Conservation (phyloP, 1,284 basidiomycete genomes). For the Ustanciosporium gigantosporum region DNA sequence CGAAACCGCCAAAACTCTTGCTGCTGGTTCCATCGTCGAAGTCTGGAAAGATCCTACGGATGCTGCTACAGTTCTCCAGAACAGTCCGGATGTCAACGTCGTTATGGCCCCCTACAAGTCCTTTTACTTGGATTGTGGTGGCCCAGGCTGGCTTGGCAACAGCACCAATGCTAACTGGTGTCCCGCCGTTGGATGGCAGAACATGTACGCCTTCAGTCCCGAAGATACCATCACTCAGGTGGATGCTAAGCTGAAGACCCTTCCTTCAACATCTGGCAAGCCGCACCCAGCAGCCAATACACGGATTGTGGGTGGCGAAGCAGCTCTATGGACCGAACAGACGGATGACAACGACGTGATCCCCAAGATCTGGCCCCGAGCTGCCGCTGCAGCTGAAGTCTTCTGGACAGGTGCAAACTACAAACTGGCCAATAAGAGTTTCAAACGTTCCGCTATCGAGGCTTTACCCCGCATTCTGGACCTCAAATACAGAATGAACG, state of each 20-base stretch:
- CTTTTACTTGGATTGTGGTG: constrained; percentile 74
- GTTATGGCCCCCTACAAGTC: constrained; percentile 67
- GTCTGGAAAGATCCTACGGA: constrained; percentile 73
- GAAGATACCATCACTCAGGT: neutral
- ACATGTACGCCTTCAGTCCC: constrained; percentile 76
- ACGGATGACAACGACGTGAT: constrained; percentile 74
- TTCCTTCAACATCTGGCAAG: neutral
- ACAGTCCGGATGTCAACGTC: constrained; percentile 71
- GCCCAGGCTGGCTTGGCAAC: constrained; percentile 75
- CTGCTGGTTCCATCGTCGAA: constrained; percentile 72
- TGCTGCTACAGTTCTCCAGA: constrained; percentile 69
- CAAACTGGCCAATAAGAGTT: neutral
- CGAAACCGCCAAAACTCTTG: constrained; percentile 63
- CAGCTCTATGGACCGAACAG: constrained; percentile 79
- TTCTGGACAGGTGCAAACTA: constrained; percentile 72
- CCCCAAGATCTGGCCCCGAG: constrained; percentile 74
- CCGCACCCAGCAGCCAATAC: neutral
- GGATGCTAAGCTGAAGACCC: neutral
- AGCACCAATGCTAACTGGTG: constrained; percentile 68
- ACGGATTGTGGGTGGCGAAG: constrained; percentile 72
- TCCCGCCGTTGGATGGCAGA: constrained; percentile 21
- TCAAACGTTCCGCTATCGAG: constrained; percentile 65
- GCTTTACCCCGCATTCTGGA: constrained; percentile 80
- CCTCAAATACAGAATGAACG: constrained; percentile 68
- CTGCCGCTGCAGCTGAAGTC: constrained; percentile 76